Percentiles rank a stretch among this genome's conserved stretches.
Conservation (phyloP, 2,329 filamentous ascomycete species). For the Fusarium kyushuense region DNA sequence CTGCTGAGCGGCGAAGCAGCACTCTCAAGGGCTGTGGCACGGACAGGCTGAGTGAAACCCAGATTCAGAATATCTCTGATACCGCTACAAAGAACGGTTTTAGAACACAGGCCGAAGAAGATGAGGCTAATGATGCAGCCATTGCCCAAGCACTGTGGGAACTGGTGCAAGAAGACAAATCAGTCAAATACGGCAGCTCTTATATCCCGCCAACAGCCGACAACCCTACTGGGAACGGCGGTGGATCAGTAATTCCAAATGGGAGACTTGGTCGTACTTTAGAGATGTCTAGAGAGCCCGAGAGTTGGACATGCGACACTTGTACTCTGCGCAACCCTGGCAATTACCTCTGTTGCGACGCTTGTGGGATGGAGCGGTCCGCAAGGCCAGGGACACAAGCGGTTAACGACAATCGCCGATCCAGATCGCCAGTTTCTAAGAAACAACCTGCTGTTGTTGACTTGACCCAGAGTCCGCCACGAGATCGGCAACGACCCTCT, state of each 20-base stretch:
- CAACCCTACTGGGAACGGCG: conserved; percentile 62
- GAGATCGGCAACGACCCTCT: conserved; percentile 25
- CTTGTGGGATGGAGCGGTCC: conserved; percentile 62
- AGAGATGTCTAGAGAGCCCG: conserved; percentile 22
- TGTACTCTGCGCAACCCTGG: conserved; percentile 70
- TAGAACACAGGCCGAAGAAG: conserved; percentile 85
- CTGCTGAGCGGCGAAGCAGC: conserved; percentile 75
- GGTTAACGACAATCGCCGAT: conserved; percentile 36
- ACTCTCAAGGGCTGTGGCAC: conserved; percentile 81
- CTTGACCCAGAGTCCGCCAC: conserved; percentile 52
- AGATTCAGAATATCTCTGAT: conserved; percentile 73
- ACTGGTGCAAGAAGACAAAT: conserved; percentile 83
- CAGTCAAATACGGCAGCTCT: conserved; percentile 64
- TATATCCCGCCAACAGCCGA: conserved; percentile 64
- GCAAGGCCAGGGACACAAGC: conserved; percentile 26
- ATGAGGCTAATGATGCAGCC: conserved; percentile 87
- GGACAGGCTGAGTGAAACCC: conserved; percentile 72
- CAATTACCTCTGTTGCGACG: conserved; percentile 66
- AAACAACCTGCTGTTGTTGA: conserved; percentile 48
- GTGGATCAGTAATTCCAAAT: conserved; percentile 51
- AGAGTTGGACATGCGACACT: conserved; percentile 64
- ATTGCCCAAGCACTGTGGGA: conserved; percentile 90
- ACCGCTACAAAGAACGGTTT: conserved; percentile 78
- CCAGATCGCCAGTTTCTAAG: conserved; percentile 18
- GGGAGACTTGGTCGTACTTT: conserved; percentile 18